Evolutionary conservation across 2,329 filamentous ascomycete genomes (phyloP), one percentile per base, ranked within the genome.

Genomic region (Trichoderma sp.): DNA sequence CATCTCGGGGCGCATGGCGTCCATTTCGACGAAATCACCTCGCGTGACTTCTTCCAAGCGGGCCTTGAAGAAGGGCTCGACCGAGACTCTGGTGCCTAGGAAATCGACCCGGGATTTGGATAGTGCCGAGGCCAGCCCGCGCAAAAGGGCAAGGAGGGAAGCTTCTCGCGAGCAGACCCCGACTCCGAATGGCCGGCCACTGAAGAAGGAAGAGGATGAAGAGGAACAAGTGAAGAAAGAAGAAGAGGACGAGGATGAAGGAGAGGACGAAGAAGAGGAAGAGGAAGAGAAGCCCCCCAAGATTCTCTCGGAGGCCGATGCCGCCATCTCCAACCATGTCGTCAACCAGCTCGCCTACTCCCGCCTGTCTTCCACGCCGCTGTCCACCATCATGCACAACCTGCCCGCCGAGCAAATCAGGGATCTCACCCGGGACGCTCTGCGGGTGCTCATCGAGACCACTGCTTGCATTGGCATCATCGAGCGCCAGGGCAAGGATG

Each of bases 301-400:
- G 34, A 30, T 63, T 34, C 43, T 54, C 21, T 26, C 55, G 6
- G 78, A 80, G 61, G 75, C 82, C 52, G 79, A 84, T 66, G 79
- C 81, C 24, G 72, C 77, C 34, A 77, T 96, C 72, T 86, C 87
- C 74, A 97, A 97, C 79, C 96, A 99, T 77, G 89, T 97, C 71
- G 87, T 96, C 78, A 98, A 98, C 80, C 96, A 99, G 81, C 87
- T 99, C 34, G 96, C 96, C 37, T 99, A 93, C 80, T 97, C 96
- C 1, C 92, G 95, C 32, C 85, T 98, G 7, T 94, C 95, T 18
- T 97, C 94, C 0, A 96, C 93, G 30, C 95, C 96, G 4, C 85
- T 98, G 59, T 96, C 95, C 1, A 92, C 90, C 60, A 96, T 99
- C 68, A 85, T 97, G 82, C 90, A 89, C 78, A 92, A 97, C 76